Base-by-base conservation (phyloP, 1,284 basidiomycete species). In the Athelia sp. region DNA sequence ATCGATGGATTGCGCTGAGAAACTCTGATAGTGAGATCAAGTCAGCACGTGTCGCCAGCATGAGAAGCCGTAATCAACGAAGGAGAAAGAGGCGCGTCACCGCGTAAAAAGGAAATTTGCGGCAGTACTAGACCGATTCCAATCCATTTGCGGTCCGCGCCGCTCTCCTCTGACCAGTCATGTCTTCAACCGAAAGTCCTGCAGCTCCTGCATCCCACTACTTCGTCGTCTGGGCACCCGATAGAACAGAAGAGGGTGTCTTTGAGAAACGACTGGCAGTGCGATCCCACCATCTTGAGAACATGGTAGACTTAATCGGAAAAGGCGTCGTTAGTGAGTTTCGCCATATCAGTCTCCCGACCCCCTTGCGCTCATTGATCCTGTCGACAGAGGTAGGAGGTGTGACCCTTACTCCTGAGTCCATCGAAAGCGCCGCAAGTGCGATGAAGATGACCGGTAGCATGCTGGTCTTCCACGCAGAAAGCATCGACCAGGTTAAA, bases 211-310 rank as follows among this genome's bases (percentile, higher is more conserved):
- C 36, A 8, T 21, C n/a, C n/a, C 69, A 68, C 10, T 59, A 60
- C 11, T 81, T 76, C 58, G 56, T 80, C 50, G 73, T 82, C 23
- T 81, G 74, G 58, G 76, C 78, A 2, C 78, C 77, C 3, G 79
- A 82, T 53, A 72, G 66, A 53, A 72, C 69, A 11, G 74, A 77
- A 42, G 70, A 71, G 50, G 78, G 70, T 3, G 71, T 75, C 4
- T 71, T 76, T 36, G 67, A 70, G 21, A 69, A 69, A 21, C 70
- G 81, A 48, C 62, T 78, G 51, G 69, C 73, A 1, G 75, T 81
- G 6, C 66, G 79, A 48, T 56, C 62, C 8, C 56, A 62, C 21
- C 80, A 82, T 60, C 56, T 80, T n/a, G 66, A 63, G 36, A 61
- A 49, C 22, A 70, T 75, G 10, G 70, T 72, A 49, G 62, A 61